Evolutionary conservation across 345 rosid genomes (phyloP), one percentile per base, ranked within the genome.

Genomic region (Adansonia digitata): DNA sequence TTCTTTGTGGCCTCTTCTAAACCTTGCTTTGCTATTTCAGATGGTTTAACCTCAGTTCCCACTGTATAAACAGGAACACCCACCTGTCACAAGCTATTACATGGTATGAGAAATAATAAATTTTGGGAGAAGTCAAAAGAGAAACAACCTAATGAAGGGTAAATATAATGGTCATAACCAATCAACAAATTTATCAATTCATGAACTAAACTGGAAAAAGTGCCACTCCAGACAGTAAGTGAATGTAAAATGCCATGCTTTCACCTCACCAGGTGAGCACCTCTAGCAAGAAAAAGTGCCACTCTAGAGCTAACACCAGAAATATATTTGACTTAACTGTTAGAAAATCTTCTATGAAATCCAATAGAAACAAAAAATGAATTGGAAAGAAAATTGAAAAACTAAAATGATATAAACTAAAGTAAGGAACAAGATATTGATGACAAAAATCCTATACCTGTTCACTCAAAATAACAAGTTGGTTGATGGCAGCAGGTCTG

Each of bases 401-500:
- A 43, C 37, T 43, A 18, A 29, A 67, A 43, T 26, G 34, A 67
- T 43, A 67, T 67, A 66, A 24, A 67, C 53, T 26, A 67, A 18
- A 51, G 56, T 27, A 27, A 37, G n/a, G 48, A 52, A 55, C 71
- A 34, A 15, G 45, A 66, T 74, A 66, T 43, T 74, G 68, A 42
- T 22, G 74, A 57, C 42, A 57, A 46, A 74, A 86, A 22, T 61
- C 56, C 11, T 70, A 65, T 90, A 91, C 99, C 97, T 91, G 94
- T 82, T 91, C 83, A 67, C 97, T 97, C 87, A 95, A 83, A 83
- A 93, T 95, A 71, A 89, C 91, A 60, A 93, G 98, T 85, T 95
- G 99, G 79, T 95, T 98, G 5, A 75, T 91, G 64, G 99, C 99
- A 59, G 98, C 99, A 74, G 99, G 99, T 81, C 99, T 88, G 81